Base-by-base conservation (phyloP, 257 asterid genomes). In the Forsythia suspensa region DNA sequence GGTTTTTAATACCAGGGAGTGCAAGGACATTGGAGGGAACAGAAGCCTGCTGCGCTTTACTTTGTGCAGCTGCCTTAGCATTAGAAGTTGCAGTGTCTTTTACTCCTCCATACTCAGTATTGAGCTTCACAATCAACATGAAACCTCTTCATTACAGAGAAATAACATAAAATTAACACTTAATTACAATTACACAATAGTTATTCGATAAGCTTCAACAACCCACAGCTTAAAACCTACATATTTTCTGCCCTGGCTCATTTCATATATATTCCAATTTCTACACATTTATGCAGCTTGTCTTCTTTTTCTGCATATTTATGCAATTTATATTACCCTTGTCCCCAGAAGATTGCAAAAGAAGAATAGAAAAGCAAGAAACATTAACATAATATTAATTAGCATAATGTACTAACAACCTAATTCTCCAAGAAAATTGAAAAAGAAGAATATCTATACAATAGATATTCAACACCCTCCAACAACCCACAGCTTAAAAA, bases 1-100 rank as follows among this genome's bases (percentile, higher is more conserved):
- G 41, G 77, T 59, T 24, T 16, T 43, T 15, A 74, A 74, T 87
- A 95, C 99, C 99, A 77, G 98, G 91, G 84, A 94, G 98, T 51
- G 97, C 91, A 74, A 94, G 97, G 72, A 76, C 91, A 84, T 84
- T 85, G 68, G 95, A 88, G 9, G 89, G 79, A 13, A 76, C 78
- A 67, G 97, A 86, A 61, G 89, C 79, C 77, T 83, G 87, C 76
- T 81, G 86, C n/a, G 85, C 83, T 65, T 89, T 85, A 83, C 61
- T 80, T 85, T 87, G 90, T 69, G 88, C 87, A 40, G 84, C 79
- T 34, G 36, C 65, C 71, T 77, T 76, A 29, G 80, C 88, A 65
- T 65, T 78, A 74, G 89, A 72, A 36, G 80, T 69, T 36, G 76
- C 72, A 44, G 73, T 52, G 8, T 69, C 79, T 80, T 83, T 89